Percentiles rank a stretch among this genome's conserved stretches.
phyloP scores from a whole-genome alignment of 1,284 basidiomycete genomes.

The Rugosomyces carneus region DNA sequence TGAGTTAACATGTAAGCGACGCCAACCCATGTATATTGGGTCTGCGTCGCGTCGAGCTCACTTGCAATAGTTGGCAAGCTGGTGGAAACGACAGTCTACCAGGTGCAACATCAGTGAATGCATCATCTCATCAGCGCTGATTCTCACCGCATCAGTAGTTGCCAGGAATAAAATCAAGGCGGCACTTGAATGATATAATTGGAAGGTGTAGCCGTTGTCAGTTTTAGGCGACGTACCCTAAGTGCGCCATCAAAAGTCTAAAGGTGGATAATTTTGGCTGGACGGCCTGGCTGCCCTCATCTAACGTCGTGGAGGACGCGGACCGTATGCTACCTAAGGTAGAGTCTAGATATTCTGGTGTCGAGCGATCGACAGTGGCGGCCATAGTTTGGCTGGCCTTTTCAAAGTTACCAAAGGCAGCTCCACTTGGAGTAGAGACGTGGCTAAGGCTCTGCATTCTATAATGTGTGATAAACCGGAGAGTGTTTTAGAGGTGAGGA shows the following conservation, averaged over 20 bases:
- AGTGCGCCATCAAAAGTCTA: slow-evolving; percentile 46
- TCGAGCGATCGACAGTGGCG: slow-evolving; percentile 7
- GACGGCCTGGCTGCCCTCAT: slow-evolving; percentile 12
- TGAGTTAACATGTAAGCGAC: slow-evolving; percentile 79
- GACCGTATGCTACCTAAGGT: slow-evolving; percentile 19
- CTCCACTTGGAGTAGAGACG: not conserved
- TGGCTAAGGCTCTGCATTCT: slow-evolving; percentile 8
- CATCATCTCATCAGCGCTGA: slow-evolving; percentile 6
- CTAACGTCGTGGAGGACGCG: slow-evolving; percentile 20
- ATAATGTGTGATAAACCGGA: not conserved
- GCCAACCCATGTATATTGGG: slow-evolving; percentile 78
- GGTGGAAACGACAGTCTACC: slow-evolving; percentile 76
- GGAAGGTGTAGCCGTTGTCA: not conserved
- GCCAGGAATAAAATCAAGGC: slow-evolving; percentile 73
- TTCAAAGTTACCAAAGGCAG: slow-evolving; percentile 3
- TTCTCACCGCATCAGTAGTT: slow-evolving; percentile 72
- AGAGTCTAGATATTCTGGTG: slow-evolving; percentile 11
- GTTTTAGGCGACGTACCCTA: slow-evolving; percentile 37
- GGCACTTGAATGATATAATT: slow-evolving; percentile 38
- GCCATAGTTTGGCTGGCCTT: slow-evolving; percentile 5
- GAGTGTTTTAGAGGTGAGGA: not conserved
- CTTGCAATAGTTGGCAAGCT: slow-evolving; percentile 70
- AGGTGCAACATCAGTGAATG: slow-evolving; percentile 9
- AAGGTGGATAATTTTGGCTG: slow-evolving; percentile 34
- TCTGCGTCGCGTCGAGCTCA: slow-evolving; percentile 56